Conservation (phyloP, 495 filamentous ascomycete genomes). For the Trichoderma asperelloides region DNA sequence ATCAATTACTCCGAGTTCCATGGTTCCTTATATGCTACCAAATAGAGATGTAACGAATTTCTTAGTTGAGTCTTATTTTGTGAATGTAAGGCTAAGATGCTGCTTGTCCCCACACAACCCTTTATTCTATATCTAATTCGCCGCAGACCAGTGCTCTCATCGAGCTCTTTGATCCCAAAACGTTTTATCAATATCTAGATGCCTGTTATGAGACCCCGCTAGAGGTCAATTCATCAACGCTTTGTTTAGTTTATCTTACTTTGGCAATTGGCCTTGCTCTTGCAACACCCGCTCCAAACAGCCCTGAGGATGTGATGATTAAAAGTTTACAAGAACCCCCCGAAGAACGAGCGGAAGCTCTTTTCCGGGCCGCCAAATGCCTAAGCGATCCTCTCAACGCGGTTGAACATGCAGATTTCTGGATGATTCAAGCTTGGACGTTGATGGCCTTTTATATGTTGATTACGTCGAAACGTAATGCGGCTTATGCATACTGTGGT, state of each 20-base stretch:
- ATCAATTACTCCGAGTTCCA: conserved; percentile 34
- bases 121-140: neutral
- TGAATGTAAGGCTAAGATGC: conserved; percentile 35
- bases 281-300: conserved; percentile 42
- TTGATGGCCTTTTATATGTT: conserved; percentile 56
- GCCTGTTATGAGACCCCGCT: conserved; percentile 46
- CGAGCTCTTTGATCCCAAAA: conserved; percentile 42
- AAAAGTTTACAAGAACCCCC: conserved; percentile 36
- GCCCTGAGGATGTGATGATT: conserved; percentile 39
- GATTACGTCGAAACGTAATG: conserved; percentile 46
- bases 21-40: conserved; percentile 42
- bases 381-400: conserved; percentile 45
- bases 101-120: neutral
- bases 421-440: conserved; percentile 52
- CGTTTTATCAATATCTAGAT: conserved; percentile 40
- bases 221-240: conserved; percentile 32
- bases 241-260: conserved; percentile 50
- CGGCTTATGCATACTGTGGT: conserved; percentile 52
- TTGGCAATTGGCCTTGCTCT: conserved; percentile 51
- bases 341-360: conserved; percentile 46
- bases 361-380: conserved; percentile 49
- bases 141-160: conserved; percentile 48
- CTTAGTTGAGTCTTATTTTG: conserved; percentile 50
- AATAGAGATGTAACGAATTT: conserved; percentile 44
- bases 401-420: conserved; percentile 54